These are phyloP conservation scores for Detonula confervacea DNA, from an alignment of 352 stramenopile species.

Conservation along the genomic window DNA sequence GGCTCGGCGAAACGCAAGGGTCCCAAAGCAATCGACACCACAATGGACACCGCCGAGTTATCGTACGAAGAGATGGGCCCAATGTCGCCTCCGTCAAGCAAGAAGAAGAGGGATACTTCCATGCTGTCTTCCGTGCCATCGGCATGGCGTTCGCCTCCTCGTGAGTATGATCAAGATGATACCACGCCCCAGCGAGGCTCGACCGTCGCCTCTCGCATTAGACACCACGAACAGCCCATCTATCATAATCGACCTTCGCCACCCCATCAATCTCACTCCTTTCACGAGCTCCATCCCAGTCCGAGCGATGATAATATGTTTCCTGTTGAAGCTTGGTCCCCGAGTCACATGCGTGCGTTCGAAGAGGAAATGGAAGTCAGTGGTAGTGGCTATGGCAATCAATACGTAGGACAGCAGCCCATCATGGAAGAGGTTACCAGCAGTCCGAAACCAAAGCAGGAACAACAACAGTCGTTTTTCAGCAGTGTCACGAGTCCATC, in stretches of 20 bases:
- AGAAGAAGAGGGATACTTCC: slow-evolving; percentile 33
- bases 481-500: slow-evolving; percentile 21
- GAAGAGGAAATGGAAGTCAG: no score
- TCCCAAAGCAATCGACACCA: slow-evolving; percentile 29
- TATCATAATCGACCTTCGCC: neutral
- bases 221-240: neutral
- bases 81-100: slow-evolving; percentile 44
- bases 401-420: no score
- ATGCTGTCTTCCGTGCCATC: neutral
- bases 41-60: slow-evolving; percentile 40
- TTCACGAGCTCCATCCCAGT: no score
- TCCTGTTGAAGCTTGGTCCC: no score
- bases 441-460: no score
- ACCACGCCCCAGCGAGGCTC: slow-evolving; percentile 42
- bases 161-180: slow-evolving; percentile 13
- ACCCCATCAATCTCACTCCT: no score
- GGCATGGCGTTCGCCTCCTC: slow-evolving; percentile 27
- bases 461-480: slow-evolving; percentile 11
- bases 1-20: slow-evolving; percentile 43
- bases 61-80: slow-evolving; percentile 30
- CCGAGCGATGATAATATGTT: no score
- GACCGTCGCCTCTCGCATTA: slow-evolving; percentile 13
- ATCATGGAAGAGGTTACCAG: no score
- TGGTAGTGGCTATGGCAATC: no score
- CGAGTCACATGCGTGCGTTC: no score